Base-by-base conservation (phyloP, 352 stramenopile genomes). In the Globisporangium canariense region DNA sequence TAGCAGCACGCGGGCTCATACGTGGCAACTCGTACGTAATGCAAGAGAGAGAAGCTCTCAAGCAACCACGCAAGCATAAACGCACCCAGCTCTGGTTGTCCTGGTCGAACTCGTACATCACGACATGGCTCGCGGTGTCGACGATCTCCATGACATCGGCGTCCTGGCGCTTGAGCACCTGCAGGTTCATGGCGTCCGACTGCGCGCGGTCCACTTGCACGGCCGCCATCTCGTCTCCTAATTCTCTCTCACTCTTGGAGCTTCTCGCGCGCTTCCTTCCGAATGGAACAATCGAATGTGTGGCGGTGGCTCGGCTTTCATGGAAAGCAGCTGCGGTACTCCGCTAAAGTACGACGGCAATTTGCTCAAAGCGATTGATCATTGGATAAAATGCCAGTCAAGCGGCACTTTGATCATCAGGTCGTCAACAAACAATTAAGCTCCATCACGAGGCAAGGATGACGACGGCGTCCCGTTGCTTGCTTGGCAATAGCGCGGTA, bases 51-150 rank as follows among this genome's bases (percentile, higher is more conserved):
- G 9, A 40, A 28, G 18, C 16, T n/a, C 13, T 25, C 50, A 28
- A 34, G 2, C 47, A 25, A 25, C 16, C 32, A 5, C 25, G 25
- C 25, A 28, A 28, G 25, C 22, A 64, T 14, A 7, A 7, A 77
- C 84, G 73, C 67, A 95, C 87, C 87, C 87, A 95, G 49, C 70
- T 89, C 77, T 95, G 84, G 52, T 77, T 79, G 46, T 69, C 69
- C 75, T 93, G 83, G 68, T 93, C 80, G 62, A 95, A 95, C 76
- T 95, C 87, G 78, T 95, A 95, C 66, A 95, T 86, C 53, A 93
- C 87, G 30, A 93, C 87, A 62, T 95, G 87, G 66, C 83, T 93
- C 58, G 85, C 83, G 34, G 77, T 95, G 77, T 90, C 87, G 45
- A 93, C 79, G 58, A 95, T 93, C 38, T 95, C 85, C 69, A 79